Evolutionary conservation across 2,329 filamentous ascomycete genomes (phyloP).

Genomic region (Fusarium nematophilum): DNA sequence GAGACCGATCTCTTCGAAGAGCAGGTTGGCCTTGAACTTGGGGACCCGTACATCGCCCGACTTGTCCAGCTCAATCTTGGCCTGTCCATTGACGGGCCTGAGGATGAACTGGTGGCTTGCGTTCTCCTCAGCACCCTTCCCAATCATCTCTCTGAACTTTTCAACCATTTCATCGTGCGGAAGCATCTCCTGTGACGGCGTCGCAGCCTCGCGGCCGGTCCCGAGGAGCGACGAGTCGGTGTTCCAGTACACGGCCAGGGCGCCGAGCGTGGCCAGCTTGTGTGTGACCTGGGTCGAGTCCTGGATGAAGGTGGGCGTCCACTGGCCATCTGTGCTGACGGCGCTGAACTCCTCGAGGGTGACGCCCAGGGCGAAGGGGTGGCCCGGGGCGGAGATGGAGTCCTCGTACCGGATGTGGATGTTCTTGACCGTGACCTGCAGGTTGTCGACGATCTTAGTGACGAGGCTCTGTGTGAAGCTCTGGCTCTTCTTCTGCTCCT

Average conservation of each 20-base stretch:
- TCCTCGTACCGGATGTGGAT: conserved; percentile 99
- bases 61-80: conserved; percentile 95
- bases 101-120: conserved; percentile 89
- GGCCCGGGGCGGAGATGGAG: conserved; percentile 91
- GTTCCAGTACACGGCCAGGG: conserved; percentile 97
- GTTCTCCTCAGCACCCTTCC: conserved; percentile 70
- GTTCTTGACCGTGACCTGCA: conserved; percentile 98
- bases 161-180: conserved; percentile 81
- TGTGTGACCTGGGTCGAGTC: conserved; percentile 85
- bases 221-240: conserved; percentile 89
- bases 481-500: conserved; percentile 97
- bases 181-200: conserved; percentile 63
- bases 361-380: conserved; percentile 92
- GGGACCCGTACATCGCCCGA: conserved; percentile 82
- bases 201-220: conserved; percentile 76
- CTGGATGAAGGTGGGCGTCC: conserved; percentile 96
- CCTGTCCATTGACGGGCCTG: conserved; percentile 93
- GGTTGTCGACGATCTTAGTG: conserved; percentile 97
- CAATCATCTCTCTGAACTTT: conserved; percentile 83
- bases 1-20: conserved; percentile 98
- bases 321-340: conserved; percentile 92
- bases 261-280: conserved; percentile 91
- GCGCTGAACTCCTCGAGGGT: conserved; percentile 97
- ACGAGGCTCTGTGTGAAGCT: conserved; percentile 96
- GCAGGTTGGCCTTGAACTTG: conserved; percentile 87